These are phyloP conservation scores for Cymodocea nodosa DNA, from an alignment of 116 monocot species.

Conservation along the genomic window DNA sequence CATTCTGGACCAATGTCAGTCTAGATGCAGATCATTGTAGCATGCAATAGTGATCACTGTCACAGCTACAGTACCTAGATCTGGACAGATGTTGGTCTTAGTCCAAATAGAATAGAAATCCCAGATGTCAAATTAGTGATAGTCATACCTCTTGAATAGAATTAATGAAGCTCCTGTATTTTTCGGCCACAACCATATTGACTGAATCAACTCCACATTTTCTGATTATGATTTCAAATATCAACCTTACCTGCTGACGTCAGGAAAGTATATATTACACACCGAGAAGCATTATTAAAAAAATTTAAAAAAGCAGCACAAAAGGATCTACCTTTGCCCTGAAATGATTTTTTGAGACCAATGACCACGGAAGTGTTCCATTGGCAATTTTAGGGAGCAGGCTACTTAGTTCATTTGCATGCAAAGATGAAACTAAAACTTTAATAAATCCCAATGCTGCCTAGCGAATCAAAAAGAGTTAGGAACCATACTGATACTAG, in stretches of 20 bases:
- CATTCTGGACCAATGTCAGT: too few species aligned
- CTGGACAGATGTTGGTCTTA: too few species aligned
- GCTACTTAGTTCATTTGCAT: conserved; percentile 30
- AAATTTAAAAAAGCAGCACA: background rate
- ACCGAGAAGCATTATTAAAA: background rate
- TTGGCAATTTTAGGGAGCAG: conserved; percentile 52
- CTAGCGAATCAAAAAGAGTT: conserved; percentile 19
- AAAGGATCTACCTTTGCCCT: conserved; percentile 53
- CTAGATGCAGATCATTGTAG: too few species aligned
- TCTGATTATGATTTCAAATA: conserved; percentile 81
- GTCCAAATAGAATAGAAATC: background rate
- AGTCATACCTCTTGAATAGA: conserved; percentile 39
- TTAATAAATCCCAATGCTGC: conserved; percentile 89
- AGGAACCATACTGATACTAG: background rate
- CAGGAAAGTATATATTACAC: conserved; percentile 6
- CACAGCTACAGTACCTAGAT: too few species aligned
- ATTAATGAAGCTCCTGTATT: conserved; percentile 58
- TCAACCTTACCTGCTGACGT: conserved; percentile 48
- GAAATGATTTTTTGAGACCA: conserved; percentile 85
- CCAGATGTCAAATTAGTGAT: too few species aligned
- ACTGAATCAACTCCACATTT: conserved; percentile 65
- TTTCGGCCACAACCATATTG: conserved; percentile 29
- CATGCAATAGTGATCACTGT: too few species aligned
- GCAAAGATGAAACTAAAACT: conserved; percentile 62
- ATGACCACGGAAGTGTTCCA: conserved; percentile 76